Evolutionary conservation across 768 basidiomycete genomes (phyloP), one percentile per base, ranked within the genome.

Genomic region (Boletus rubescentipes): DNA sequence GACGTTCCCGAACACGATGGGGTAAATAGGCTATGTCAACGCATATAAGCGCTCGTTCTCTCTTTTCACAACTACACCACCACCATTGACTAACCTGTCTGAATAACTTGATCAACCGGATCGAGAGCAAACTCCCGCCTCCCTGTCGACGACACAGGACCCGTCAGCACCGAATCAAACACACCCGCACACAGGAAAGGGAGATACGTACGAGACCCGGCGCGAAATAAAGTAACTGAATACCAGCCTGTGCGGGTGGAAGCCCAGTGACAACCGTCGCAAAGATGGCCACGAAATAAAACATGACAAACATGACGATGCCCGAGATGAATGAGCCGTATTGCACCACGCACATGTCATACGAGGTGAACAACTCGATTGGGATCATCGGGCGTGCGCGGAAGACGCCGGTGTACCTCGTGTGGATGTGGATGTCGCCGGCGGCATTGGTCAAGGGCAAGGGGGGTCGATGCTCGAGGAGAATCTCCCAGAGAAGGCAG

Each of bases 241-340:
- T 66, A 32, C 79, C 81, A 20, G 77, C 70, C 40, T 71, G 63
- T 18, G 67, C 63, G n/a, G 78, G 63, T 12, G 72, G 66, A 30
- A 72, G 61, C 7, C 75, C 76, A 26, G 66, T 65, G n/a, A 78
- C 79, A 60, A 79, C 68, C 20, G 73, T 74, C 65, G 78, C 74
- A 65, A 82, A 81, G 46, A 81, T 77, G 0, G 79, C 71, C 39
- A 81, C 70, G 55, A 82, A 81, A 61, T 82, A 82, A 63, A 81
- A 80, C 72, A 76, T 75, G 46, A 78, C 78, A 53, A 80, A 67
- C 72, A 76, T 75, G 53, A 82, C 71, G 63, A 81, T 75, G 9
- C 79, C 79, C 2, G 67, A 67, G 11, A 76, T 69, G 49, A 79
- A 74, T 16, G 72, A 68, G 16, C 61, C 72, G 53, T 68, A 74